Evolutionary conservation across 1,284 basidiomycete species (phyloP).

Genomic region (Ganoderma boninense): DNA sequence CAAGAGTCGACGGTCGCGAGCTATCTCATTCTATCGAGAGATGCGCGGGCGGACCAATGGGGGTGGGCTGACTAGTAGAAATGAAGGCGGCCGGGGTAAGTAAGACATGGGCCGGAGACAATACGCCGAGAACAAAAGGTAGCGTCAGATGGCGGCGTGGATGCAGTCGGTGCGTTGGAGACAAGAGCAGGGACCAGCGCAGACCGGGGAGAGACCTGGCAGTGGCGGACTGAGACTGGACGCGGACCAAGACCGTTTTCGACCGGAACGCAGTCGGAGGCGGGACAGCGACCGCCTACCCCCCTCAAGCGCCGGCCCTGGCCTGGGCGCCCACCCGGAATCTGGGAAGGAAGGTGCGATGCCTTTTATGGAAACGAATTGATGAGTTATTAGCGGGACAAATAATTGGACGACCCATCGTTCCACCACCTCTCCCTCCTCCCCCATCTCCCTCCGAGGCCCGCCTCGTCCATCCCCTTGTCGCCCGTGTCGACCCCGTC

Average conservation of each 20-base stretch:
- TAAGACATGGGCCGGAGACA: slow-evolving; percentile 23
- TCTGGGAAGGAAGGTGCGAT: slow-evolving; percentile 23
- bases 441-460: slow-evolving; percentile 14
- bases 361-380: slow-evolving; percentile 22
- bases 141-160: slow-evolving; percentile 18
- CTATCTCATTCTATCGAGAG: not conserved
- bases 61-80: slow-evolving; percentile 26
- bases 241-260: not conserved
- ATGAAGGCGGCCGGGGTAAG: slow-evolving; percentile 19
- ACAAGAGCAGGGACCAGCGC: not conserved
- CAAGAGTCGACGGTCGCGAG: slow-evolving; percentile 5
- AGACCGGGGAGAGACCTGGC: not conserved
- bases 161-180: not conserved
- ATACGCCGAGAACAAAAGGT: slow-evolving; percentile 28
- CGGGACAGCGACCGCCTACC: not conserved
- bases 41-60: slow-evolving; percentile 16
- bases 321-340: slow-evolving; percentile 19
- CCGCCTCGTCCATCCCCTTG: slow-evolving; percentile 9
- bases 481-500: slow-evolving; percentile 22
- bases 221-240: not conserved
- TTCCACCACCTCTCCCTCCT: slow-evolving; percentile 21
- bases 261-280: slow-evolving; percentile 3
- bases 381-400: slow-evolving; percentile 30
- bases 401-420: slow-evolving; percentile 29
- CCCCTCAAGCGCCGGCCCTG: not conserved